phyloP scores from a whole-genome alignment of 257 asterid species.

The Fraxinus americana region DNA sequence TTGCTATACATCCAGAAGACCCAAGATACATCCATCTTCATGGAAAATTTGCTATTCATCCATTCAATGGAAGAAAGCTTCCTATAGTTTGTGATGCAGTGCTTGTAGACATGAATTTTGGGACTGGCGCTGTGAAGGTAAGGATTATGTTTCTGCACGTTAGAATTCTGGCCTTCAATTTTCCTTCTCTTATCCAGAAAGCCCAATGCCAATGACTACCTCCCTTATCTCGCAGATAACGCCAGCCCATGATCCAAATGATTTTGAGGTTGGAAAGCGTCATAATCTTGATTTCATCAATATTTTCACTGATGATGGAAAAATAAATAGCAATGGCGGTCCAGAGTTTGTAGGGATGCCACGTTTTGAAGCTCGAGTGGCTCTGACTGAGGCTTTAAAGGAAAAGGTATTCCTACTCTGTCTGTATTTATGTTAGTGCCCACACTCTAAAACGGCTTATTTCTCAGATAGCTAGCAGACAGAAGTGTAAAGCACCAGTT shows the following conservation, averaged over 20 bases:
- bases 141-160: constrained; percentile 15
- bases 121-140: constrained; percentile 99
- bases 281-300: constrained; percentile 81
- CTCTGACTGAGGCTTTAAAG: constrained; percentile 72
- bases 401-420: constrained; percentile 48
- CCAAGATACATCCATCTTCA: constrained; percentile 80
- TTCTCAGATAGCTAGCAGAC: background rate
- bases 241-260: constrained; percentile 99
- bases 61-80: constrained; percentile 83
- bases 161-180: constrained; percentile 4
- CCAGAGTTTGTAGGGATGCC: constrained; percentile 73
- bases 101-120: constrained; percentile 89
- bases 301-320: constrained; percentile 92
- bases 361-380: constrained; percentile 87
- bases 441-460: background rate
- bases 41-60: constrained; percentile 82
- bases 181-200: constrained; percentile 13
- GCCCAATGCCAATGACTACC: constrained; percentile 25
- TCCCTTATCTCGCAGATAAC: constrained; percentile 68
- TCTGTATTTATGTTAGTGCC: background rate
- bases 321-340: constrained; percentile 87
- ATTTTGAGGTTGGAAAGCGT: constrained; percentile 96
- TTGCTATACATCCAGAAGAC: constrained; percentile 94
- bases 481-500: constrained; percentile 23
- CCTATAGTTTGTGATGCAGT: constrained; percentile 85